Evolutionary conservation across 108 stramenopile species (phyloP), one percentile per base, ranked within the genome.

Genomic region (Discostella stelligeroides): DNA sequence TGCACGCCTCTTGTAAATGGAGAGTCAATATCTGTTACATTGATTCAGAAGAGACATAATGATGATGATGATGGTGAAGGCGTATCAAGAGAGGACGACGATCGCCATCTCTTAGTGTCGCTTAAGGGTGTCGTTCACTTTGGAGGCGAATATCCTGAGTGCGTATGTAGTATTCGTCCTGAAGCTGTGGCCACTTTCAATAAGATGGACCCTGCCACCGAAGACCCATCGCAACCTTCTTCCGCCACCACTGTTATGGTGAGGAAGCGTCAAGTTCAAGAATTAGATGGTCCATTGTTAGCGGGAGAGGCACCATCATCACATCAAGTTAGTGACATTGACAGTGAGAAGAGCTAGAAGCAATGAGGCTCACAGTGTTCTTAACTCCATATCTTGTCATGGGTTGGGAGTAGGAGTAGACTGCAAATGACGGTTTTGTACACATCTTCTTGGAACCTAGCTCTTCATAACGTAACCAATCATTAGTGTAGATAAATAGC

Each of bases 121-220:
- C 43, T 79, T 12, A 85, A 90, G 63, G 92, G 92, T 18, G 90
- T 91, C 14, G 92, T 94, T 0, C 92, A 94, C 63, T 91, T 91
- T 59, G 75, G 82, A 9, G 88, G 82, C 1, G 88, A 88, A 51
- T 73, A 83, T 13, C 92, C 92, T 2, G 92, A 94, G 68, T 94
- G 92, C 62, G 87, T 94, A n/a, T 91, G 90, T 57, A 81, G 84
- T 38, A 87, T 94, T 45, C 85, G 92, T 29, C 92, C 88, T 10
- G 68, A 68, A 39, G 63, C 13, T 15, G 10, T 29, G 21, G 3
- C 27, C 24, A 15, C 25, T 9, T 24, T 24, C 25, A 54, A 54
- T 24, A 7, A 27, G 23, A 54, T 54, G 28, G 7, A 54, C 14
- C 5, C 24, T 54, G 53, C 25, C 28, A 29, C 24, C 6, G 28